Evolutionary conservation across 148 eudicot species (phyloP).

Genomic region (Vaccinium corymbosum): DNA sequence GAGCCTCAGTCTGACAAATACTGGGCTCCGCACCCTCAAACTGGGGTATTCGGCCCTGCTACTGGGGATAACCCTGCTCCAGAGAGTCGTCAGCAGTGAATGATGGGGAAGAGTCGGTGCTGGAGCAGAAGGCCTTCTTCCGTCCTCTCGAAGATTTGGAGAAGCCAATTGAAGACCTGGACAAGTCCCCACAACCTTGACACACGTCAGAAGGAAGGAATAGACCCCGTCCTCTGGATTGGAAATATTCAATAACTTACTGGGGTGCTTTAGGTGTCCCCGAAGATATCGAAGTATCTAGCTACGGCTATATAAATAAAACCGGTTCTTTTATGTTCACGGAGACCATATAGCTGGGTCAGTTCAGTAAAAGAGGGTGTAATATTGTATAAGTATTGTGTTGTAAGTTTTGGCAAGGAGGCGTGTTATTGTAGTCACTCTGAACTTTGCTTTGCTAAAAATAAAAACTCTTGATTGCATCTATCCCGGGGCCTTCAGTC

Average conservation of each 20-base stretch:
- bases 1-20: conserved; percentile 46
- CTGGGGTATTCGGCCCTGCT: conserved; percentile 82
- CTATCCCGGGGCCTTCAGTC: neutral
- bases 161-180: conserved; percentile 28
- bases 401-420: neutral
- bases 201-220: neutral
- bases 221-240: neutral
- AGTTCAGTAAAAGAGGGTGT: neutral
- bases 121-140: conserved; percentile 81
- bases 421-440: neutral
- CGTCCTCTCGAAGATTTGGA: conserved; percentile 77
- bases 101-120: conserved; percentile 50
- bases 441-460: neutral
- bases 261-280: neutral
- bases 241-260: neutral
- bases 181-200: conserved; percentile 10
- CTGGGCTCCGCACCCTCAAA: conserved; percentile 89
- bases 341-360: neutral
- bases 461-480: neutral
- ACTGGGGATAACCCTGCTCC: conserved; percentile 26
- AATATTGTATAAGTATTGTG: neutral
- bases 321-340: neutral
- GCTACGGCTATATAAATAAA: neutral
- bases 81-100: conserved; percentile 17
- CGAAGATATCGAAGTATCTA: neutral